Conservation (phyloP, 2,329 filamentous ascomycete genomes). For the Trichoderma guizhouense region DNA sequence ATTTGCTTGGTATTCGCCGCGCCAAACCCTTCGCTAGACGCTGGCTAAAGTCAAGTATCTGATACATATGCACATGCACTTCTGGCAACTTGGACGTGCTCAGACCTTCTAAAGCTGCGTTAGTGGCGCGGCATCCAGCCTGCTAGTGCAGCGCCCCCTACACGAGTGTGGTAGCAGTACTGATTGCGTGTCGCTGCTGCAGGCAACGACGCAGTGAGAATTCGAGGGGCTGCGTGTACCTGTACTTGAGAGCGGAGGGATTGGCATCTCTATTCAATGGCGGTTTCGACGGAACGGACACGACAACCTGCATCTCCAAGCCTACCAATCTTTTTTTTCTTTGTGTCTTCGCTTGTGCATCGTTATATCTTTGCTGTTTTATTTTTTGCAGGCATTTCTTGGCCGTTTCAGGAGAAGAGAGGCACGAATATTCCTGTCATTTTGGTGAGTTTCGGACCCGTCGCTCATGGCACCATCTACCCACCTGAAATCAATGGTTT, state of each 20-base stretch:
- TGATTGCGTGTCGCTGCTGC: no score
- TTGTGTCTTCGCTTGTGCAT: not conserved
- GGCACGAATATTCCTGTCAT: not conserved
- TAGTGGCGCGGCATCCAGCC: constrained; percentile 4
- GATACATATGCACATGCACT: not conserved
- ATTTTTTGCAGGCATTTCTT: not conserved
- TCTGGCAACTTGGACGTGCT: not conserved
- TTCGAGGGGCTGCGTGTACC: not conserved
- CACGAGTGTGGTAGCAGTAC: not conserved
- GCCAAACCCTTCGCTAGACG: not conserved
- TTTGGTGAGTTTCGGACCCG: not conserved
- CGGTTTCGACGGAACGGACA: not conserved
- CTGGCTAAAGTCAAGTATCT: not conserved
- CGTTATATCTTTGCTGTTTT: not conserved
- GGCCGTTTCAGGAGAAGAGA: not conserved
- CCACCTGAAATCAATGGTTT: not conserved
- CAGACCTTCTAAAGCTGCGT: constrained; percentile 11
- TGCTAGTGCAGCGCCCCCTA: constrained; percentile 5
- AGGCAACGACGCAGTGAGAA: not conserved
- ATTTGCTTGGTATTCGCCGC: not conserved
- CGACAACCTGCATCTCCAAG: constrained; percentile 7
- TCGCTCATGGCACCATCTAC: not conserved
- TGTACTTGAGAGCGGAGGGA: not conserved
- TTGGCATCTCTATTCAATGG: constrained; percentile 8
- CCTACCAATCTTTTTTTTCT: not conserved